Evolutionary conservation across 805 yeast genomes (phyloP).

Genomic region (Ogataea neopini): DNA sequence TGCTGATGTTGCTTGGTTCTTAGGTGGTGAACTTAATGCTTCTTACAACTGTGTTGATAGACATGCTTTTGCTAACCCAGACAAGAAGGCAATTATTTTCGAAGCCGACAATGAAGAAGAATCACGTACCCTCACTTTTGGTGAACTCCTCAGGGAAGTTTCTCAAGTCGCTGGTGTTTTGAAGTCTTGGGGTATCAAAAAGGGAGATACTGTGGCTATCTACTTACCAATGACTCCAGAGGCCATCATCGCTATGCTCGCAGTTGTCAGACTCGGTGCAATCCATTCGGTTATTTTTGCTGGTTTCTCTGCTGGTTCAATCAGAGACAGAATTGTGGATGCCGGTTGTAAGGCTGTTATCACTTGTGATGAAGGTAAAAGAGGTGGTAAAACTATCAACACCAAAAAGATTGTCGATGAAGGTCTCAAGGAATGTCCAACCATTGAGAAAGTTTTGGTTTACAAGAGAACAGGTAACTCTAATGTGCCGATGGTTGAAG

Average conservation of each 20-base stretch:
- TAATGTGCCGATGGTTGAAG: constrained; percentile 68
- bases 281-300: constrained; percentile 96
- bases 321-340: constrained; percentile 86
- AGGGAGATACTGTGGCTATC: constrained; percentile 96
- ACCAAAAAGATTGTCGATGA: constrained; percentile 96
- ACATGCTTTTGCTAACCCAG: constrained; percentile 86
- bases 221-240: constrained; percentile 98
- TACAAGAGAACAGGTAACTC: constrained; percentile 80
- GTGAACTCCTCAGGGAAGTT: constrained; percentile 82
- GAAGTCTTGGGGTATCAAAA: constrained; percentile 79
- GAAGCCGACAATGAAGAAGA: constrained; percentile 91
- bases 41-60: constrained; percentile 93
- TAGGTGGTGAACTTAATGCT: constrained; percentile 92
- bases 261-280: constrained; percentile 92
- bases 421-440: constrained; percentile 73
- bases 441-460: constrained; percentile 81
- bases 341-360: constrained; percentile 84
- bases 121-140: constrained; percentile 75
- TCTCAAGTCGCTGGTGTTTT: constrained; percentile 85
- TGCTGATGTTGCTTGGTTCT: constrained; percentile 91
- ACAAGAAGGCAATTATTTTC: constrained; percentile 80
- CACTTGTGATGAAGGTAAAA: constrained; percentile 92
- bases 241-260: constrained; percentile 91
- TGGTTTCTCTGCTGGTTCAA: constrained; percentile 92
- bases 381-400: constrained; percentile 92